Base-by-base conservation (phyloP, 2,329 filamentous ascomycete genomes). In the Calonectria hongkongensis region DNA sequence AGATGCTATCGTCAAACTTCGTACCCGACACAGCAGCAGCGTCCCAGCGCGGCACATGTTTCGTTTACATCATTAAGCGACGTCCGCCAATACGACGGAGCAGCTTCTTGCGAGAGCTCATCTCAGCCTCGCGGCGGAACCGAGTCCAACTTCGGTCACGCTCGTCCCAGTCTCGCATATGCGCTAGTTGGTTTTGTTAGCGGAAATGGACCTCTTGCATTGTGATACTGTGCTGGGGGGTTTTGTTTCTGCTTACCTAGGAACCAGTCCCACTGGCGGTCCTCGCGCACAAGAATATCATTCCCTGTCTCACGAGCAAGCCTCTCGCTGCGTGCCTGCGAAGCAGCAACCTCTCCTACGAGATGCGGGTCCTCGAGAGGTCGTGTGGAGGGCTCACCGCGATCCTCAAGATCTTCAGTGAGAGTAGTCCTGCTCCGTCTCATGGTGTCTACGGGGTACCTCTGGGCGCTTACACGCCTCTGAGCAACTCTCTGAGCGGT, bases 311-410 rank as follows among this genome's bases (percentile, higher is more conserved):
- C 89, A 66, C 88, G 84, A n/a, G 87, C 87, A 33, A 92, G 81
- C 73, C 92, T 86, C 79, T 90, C 89, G n/a, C 84, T 83, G 51
- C 90, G 86, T 9, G 91, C 91, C 73, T 87, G 82, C 12, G 86
- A 85, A 2, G 92, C 92, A 4, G 92, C 92, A 64, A 88, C 87
- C 83, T 93, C 92, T 41, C 92, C 92, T 2, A 94, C 92, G 12
- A 94, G 84, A 70, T 92, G 88, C 0, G 92, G 92, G 75, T 94
- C 92, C 82, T 94, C 92, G 21, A 92, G 86, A 3, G 91, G 91
- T 8, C 88, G 86, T 81, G 81, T 60, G 78, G 77, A 41, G 28
- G 72, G 43, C 33, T 78, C 68, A 51, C 67, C 45, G 15, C 27
- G 48, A 27, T 78, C 76, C 64, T 74, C 70, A 36, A 70, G 58